These are phyloP conservation scores for Aspergillus olivimuriae DNA, from an alignment of 495 filamentous ascomycete genomes.

Conservation along the genomic window DNA sequence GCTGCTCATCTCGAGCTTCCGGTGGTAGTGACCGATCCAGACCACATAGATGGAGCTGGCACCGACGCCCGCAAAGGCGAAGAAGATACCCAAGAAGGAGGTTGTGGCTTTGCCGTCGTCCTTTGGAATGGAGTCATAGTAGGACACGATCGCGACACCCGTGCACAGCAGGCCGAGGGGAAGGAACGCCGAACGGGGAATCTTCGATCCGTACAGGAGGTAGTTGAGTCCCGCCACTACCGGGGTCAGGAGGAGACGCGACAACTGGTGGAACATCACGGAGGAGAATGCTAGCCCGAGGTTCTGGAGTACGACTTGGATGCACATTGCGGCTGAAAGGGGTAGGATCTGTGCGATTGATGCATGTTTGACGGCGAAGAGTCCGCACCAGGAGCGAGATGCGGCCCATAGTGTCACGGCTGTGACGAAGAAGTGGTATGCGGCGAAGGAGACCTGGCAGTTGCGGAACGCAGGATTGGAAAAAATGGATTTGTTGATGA, in stretches of 20 bases:
- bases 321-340: conserved; percentile 57
- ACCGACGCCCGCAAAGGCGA: conserved; percentile 57
- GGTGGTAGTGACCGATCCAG: conserved; percentile 61
- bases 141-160: conserved; percentile 64
- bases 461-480: conserved; percentile 57
- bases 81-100: conserved; percentile 50
- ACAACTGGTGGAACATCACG: conserved; percentile 71
- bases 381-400: conserved; percentile 53
- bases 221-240: conserved; percentile 62
- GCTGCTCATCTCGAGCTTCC: conserved; percentile 57
- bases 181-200: conserved; percentile 39
- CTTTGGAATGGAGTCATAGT: conserved; percentile 57
- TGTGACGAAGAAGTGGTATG: conserved; percentile 70
- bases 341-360: conserved; percentile 55
- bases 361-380: conserved; percentile 54
- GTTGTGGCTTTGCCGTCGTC: conserved; percentile 42
- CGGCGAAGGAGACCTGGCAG: conserved; percentile 62
- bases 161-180: conserved; percentile 58
- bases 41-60: conserved; percentile 65
- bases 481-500: conserved; percentile 73
- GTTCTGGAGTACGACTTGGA: conserved; percentile 72
- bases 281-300: conserved; percentile 64
- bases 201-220: conserved; percentile 52
- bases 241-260: conserved; percentile 65
- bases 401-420: conserved; percentile 57